A percentile compares a stretch with the other conserved stretches of the same genome.
Evolutionary conservation across 768 basidiomycete species (phyloP).

Genomic region (Rubroboletus pulcherrimus): DNA sequence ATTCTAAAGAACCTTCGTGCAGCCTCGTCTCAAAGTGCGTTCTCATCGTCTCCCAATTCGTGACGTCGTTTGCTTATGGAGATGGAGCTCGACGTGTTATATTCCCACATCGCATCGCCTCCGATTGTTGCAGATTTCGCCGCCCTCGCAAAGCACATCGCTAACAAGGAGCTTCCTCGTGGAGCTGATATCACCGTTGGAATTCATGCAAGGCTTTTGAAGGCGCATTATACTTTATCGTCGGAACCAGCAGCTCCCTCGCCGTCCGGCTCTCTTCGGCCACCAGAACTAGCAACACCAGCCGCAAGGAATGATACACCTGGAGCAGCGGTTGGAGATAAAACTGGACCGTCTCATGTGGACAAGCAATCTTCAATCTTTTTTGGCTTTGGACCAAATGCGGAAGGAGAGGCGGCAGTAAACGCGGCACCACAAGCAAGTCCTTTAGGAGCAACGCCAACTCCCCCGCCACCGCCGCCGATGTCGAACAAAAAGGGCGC

Average conservation of each 20-base stretch:
- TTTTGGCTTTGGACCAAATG: too few species aligned
- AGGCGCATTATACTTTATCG: neutral
- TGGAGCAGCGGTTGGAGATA: neutral
- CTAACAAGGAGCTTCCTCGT: slow-evolving; percentile 17
- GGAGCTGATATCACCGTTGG: slow-evolving; percentile 20
- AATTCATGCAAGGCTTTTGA: slow-evolving; percentile 17
- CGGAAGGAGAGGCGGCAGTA: neutral
- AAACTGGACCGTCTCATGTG: neutral
- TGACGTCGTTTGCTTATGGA: slow-evolving; percentile 1
- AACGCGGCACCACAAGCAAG: neutral
- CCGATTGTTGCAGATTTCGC: slow-evolving; percentile 12
- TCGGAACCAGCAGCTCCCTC: neutral
- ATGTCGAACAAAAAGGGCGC: neutral
- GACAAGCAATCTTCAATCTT: too few species aligned
- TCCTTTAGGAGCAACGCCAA: neutral
- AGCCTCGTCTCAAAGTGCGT: slow-evolving; percentile 16
- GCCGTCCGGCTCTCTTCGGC: too few species aligned
- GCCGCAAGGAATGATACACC: too few species aligned
- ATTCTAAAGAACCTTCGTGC: slow-evolving; percentile 24
- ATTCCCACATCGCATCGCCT: slow-evolving; percentile 16
- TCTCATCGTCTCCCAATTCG: neutral
- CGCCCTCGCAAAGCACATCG: slow-evolving; percentile 14
- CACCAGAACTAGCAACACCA: too few species aligned
- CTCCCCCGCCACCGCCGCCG: neutral
- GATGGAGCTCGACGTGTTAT: slow-evolving; percentile 21